phyloP scores from a whole-genome alignment of 495 filamentous ascomycete species.

The Tuber umbilicatum region DNA sequence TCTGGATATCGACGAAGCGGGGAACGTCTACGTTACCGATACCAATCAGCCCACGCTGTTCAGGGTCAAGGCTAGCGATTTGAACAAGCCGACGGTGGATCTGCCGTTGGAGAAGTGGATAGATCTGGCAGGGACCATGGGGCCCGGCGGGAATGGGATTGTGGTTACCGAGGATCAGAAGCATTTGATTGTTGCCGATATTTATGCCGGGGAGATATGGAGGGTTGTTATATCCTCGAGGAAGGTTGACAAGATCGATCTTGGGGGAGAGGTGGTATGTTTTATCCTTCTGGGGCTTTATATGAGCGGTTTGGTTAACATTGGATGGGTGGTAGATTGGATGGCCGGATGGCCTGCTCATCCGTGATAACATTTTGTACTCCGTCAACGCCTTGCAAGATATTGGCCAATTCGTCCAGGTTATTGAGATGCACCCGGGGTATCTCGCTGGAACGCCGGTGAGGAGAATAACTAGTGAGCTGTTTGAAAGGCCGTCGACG shows the following conservation, averaged over 20 bases:
- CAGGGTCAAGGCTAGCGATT: neutral
- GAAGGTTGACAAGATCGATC: conserved; percentile 4
- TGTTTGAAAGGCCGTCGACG: conserved; percentile 6
- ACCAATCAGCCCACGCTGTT: conserved; percentile 6
- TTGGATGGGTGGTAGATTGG: conserved; percentile 15
- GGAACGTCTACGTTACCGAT: conserved; percentile 17
- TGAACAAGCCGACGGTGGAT: neutral
- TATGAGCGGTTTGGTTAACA: neutral
- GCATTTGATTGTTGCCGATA: conserved; percentile 10
- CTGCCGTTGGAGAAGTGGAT: conserved; percentile 3
- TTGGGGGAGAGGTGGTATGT: conserved; percentile 4
- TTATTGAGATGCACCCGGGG: conserved; percentile 5
- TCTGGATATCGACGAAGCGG: conserved; percentile 11
- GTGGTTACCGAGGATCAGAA: conserved; percentile 14
- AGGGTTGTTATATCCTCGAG: conserved; percentile 7
- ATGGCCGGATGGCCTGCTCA: conserved; percentile 13
- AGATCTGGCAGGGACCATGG: neutral
- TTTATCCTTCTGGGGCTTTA: neutral
- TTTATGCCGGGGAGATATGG: conserved; percentile 8
- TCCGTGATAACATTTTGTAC: conserved; percentile 11
- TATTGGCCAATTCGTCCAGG: conserved; percentile 5
- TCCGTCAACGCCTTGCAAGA: neutral
- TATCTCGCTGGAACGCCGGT: neutral
- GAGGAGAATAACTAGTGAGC: neutral
- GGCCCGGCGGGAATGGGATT: conserved; percentile 13